Conservation (phyloP, 768 basidiomycete species). For the Russula earlei region DNA sequence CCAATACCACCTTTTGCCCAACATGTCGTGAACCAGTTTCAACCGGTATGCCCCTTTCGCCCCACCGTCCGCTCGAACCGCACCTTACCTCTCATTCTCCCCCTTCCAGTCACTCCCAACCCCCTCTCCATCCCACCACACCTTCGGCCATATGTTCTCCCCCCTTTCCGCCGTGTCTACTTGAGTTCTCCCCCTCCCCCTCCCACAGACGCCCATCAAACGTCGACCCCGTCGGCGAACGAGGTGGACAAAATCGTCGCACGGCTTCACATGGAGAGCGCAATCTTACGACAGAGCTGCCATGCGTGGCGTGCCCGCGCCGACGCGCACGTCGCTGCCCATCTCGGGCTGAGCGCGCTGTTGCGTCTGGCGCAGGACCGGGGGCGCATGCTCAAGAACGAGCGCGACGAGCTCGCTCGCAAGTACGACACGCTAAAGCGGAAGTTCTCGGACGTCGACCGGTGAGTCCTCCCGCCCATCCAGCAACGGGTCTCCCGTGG, state of each 20-base stretch:
- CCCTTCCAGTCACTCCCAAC: constrained; percentile 5
- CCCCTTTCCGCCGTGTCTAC: constrained; percentile 19
- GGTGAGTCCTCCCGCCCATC: neutral
- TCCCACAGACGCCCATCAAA: neutral
- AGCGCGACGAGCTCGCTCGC: constrained; percentile 11
- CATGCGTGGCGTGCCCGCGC: constrained; percentile 16
- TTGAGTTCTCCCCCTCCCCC: neutral
- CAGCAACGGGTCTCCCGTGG: too few species aligned
- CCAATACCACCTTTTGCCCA: neutral
- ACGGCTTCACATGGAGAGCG: constrained; percentile 14
- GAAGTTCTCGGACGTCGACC: constrained; percentile 16
- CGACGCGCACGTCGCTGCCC: constrained; percentile 7
- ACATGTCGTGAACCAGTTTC: constrained; percentile 16
- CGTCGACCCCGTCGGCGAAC: neutral
- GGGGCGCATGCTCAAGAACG: neutral
- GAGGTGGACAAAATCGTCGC: constrained; percentile 1
- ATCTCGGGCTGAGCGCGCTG: neutral
- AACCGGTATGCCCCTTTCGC: neutral
- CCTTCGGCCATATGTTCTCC: constrained; percentile 11
- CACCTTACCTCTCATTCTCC: neutral
- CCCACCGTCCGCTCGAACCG: neutral
- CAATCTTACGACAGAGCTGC: constrained; percentile 4
- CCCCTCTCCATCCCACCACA: constrained; percentile 11
- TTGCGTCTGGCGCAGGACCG: constrained; percentile 4
- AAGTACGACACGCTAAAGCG: constrained; percentile 15